phyloP scores from a whole-genome alignment of 2,329 filamentous ascomycete genomes.

The Basipetospora chlamydospora region DNA sequence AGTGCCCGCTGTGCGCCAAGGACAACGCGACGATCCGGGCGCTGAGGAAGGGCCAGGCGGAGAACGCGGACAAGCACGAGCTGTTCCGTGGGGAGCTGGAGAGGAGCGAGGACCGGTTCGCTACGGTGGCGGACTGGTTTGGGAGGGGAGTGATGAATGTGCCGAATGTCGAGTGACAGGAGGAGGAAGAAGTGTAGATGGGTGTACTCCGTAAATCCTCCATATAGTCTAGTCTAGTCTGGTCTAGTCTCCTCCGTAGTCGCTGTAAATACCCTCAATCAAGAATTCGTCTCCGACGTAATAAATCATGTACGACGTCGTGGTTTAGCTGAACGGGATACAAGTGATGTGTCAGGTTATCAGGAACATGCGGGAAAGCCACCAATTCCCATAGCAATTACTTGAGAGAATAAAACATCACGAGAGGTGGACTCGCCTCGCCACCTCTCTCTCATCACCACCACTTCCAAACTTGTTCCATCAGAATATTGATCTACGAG shows the following conservation, averaged over 20 bases:
- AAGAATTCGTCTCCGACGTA: too few relatives aligned
- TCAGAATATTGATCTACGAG: too few relatives aligned
- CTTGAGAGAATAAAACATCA: too few relatives aligned
- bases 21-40: conserved; percentile 81
- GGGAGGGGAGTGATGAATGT: conserved; percentile 70
- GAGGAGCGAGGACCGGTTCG: conserved; percentile 68
- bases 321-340: too few relatives aligned
- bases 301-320: too few relatives aligned
- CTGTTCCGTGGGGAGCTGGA: conserved; percentile 72
- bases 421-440: too few relatives aligned
- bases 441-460: neutral
- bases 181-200: too few relatives aligned
- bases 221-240: neutral
- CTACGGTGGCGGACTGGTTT: conserved; percentile 89
- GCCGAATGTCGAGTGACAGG: conserved; percentile 4
- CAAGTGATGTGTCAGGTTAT: too few relatives aligned
- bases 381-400: neutral
- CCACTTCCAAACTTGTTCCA: too few relatives aligned
- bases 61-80: conserved; percentile 76
- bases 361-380: neutral
- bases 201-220: too few relatives aligned
- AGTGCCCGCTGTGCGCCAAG: conserved; percentile 74
- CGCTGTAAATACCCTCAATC: too few relatives aligned
- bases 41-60: conserved; percentile 72
- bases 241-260: neutral